phyloP scores from a whole-genome alignment of 2,329 filamentous ascomycete genomes.

The Monosporascus sp. region DNA sequence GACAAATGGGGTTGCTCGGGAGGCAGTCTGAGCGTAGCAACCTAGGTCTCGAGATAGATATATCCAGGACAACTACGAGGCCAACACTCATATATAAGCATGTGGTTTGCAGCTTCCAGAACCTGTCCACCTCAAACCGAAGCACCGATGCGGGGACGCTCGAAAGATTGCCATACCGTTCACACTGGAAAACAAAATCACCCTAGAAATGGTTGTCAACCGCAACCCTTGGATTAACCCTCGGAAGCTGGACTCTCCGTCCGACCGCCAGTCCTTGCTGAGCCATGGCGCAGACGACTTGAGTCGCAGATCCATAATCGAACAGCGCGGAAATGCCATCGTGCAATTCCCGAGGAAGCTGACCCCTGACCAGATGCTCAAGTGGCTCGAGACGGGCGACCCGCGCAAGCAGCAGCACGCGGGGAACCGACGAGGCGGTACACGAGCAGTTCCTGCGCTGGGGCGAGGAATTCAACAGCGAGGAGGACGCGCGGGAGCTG shows the following conservation, averaged over 20 bases:
- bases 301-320: background rate
- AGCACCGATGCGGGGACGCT: background rate
- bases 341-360: background rate
- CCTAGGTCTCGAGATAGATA: background rate
- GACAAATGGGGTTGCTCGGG: background rate
- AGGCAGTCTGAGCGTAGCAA: background rate
- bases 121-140: background rate
- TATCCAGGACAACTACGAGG: background rate
- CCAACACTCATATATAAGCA: background rate
- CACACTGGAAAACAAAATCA: too few species aligned
- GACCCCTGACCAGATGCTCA: background rate
- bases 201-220: background rate
- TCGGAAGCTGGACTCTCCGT: background rate
- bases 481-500: background rate
- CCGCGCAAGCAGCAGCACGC: background rate
- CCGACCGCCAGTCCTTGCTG: background rate
- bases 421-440: background rate
- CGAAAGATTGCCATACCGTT: background rate
- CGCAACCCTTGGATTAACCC: background rate
- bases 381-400: background rate
- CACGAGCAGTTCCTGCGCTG: background rate
- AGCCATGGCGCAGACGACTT: background rate
- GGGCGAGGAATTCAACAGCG: background rate
- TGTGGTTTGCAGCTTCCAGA: background rate
- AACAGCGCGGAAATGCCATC: background rate